Base-by-base conservation (phyloP, 2,329 filamentous ascomycete species). In the Achaetomium macrosporum region DNA sequence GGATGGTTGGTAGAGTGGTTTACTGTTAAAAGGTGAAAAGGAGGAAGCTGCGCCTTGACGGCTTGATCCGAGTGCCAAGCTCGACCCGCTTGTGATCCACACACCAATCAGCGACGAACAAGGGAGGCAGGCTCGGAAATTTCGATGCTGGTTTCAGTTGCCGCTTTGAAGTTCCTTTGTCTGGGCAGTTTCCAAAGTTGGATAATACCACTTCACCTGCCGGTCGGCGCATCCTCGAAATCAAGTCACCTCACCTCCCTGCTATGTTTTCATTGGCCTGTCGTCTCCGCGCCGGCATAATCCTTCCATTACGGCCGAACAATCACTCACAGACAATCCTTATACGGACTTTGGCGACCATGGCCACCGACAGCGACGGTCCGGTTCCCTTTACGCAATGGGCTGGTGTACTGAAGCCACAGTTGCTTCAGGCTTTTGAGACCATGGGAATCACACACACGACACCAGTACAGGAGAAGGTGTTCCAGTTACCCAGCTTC, bases 381-480 rank as follows among this genome's bases (percentile, higher is more conserved):
- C 41, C 54, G 30, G 42, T 54, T 13, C 40, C 56, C 13, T 62
- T 54, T 19, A 45, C 59, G n/a, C 25, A 55, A 17, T 46, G 63
- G 53, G 53, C 54, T 1, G 61, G 61, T 16, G 55, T 55, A 45
- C n/a, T 64, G 29, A 48, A 55, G 35, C 57, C 60, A 3, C 49
- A 61, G 49, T 55, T 64, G 20, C 57, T 64, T 39, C 37, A 58
- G 39, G 60, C 53, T 8, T 50, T 63, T 35, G 46, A 50, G 29
- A 29, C 39, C 19, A 59, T 62, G 56, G 51, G 55, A 10, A 58
- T 62, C 56, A 56, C 47, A 3, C 33, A 72, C 64, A 79, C 80
- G 77, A 78, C 75, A 54, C 75, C 77, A 12, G 77, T 81, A 2
- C 77, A 81, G 66, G 74, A 76, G 15, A 73, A 76, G 15, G 78